Evolutionary conservation across 2,329 filamentous ascomycete genomes (phyloP), one percentile per base, ranked within the genome.

Genomic region (Botrytis pseudocinerea): DNA sequence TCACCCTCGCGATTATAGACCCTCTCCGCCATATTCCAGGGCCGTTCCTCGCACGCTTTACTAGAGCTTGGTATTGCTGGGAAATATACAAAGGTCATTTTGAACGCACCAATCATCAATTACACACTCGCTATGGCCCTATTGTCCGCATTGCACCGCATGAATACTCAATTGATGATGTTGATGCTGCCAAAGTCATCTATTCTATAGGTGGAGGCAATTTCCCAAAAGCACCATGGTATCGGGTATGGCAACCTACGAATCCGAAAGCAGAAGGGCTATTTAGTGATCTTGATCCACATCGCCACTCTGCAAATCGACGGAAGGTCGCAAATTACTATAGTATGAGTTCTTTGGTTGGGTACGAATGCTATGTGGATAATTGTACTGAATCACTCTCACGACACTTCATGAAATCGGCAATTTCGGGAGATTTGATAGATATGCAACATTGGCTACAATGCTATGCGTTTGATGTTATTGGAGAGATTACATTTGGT

Each of bases 391-490:
- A 83, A 20, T 74, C 87, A 0, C 82, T 87, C 35, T 72, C 77
- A 1, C 74, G 79, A 40, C 78, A 82, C 2, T 79, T 87, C 46
- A 70, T 60, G 0, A 83, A 85, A 71, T 80, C 84, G 18, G 81
- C 84, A 2, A 69, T 74, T 0, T 70, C 73, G 0, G 77, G 77
- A 0, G 25, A 79, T 5, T 70, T 74, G 0, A 75, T 87, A 4
- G 81, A 88, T 74, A 75, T 86, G 59, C 76, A 77, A 6, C 80
- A 83, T 65, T 85, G 83, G 82, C 78, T 86, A 42, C 85, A 86
- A 74, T 86, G 81, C 74, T 87, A 84, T 71, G 85, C 84, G 0
- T 85, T 86, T 60, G 85, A 87, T 68, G 85, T 87, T 1, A 87
- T 89, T 44, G 85, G 85, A 0, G 82, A 85, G 54, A 85, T 88